Evolutionary conservation across 495 filamentous ascomycete species (phyloP).

Genomic region (Staphylotrichum tortipilum): DNA sequence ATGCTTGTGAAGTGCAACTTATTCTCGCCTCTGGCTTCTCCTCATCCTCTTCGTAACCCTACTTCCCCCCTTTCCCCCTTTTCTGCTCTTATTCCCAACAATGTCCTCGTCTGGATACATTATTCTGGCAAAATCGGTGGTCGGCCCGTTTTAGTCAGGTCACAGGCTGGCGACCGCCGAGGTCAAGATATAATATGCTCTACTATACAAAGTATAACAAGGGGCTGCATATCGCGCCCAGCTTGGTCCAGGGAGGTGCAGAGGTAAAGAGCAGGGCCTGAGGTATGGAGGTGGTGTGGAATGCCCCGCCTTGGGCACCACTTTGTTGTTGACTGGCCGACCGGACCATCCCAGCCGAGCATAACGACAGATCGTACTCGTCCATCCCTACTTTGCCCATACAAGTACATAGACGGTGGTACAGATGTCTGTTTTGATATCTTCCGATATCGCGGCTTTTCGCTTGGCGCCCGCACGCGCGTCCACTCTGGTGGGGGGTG

Average conservation of each 20-base stretch:
- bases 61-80: slow-evolving; percentile 8
- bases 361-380: background rate
- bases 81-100: slow-evolving; percentile 10
- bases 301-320: no score
- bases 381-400: no score
- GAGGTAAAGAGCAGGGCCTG: no score
- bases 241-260: no score
- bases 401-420: no score
- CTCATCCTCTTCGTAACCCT: slow-evolving; percentile 16
- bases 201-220: background rate
- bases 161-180: slow-evolving; percentile 2
- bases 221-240: no score
- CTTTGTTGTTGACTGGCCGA: background rate
- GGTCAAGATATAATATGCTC: background rate
- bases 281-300: no score
- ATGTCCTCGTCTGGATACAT: slow-evolving; percentile 18
- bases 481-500: no score
- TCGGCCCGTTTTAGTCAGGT: slow-evolving; percentile 31
- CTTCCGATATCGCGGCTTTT: no score
- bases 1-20: slow-evolving; percentile 14
- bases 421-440: no score
- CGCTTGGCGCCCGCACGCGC: no score
- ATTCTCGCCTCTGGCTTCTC: no score
- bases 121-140: slow-evolving; percentile 38
- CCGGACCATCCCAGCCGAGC: background rate